phyloP scores from a whole-genome alignment of 768 basidiomycete species.

The Lentinula sp. region DNA sequence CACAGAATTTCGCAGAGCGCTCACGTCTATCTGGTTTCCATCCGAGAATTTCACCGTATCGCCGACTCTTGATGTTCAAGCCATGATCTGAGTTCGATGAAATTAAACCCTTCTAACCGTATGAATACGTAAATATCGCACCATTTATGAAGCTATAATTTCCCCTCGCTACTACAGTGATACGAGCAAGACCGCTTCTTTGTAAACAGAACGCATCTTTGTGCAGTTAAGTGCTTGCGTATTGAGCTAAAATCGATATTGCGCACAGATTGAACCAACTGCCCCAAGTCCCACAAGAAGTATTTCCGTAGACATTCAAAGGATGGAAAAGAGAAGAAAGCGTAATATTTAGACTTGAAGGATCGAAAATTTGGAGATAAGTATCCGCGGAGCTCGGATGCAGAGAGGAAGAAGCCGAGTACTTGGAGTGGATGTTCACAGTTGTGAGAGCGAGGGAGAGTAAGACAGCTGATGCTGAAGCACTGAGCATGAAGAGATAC shows the following conservation, averaged over 20 bases:
- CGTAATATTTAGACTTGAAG: too few species aligned
- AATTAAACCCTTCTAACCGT: not conserved
- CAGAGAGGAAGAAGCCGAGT: not conserved
- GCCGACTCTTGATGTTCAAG: slow-evolving; percentile 4
- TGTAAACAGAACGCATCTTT: slow-evolving; percentile 52
- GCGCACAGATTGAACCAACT: slow-evolving; percentile 57
- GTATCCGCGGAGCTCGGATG: not conserved
- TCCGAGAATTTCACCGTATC: slow-evolving; percentile 3
- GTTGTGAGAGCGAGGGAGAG: too few species aligned
- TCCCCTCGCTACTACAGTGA: slow-evolving; percentile 72
- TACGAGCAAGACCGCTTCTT: slow-evolving; percentile 49
- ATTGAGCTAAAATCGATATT: not conserved
- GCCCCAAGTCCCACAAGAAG: slow-evolving; percentile 63
- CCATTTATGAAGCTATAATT: slow-evolving; percentile 53
- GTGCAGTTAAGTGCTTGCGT: not conserved
- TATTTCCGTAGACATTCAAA: slow-evolving; percentile 29
- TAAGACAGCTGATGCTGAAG: too few species aligned
- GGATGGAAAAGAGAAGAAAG: not conserved
- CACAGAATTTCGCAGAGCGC: not conserved
- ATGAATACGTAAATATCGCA: slow-evolving; percentile 11
- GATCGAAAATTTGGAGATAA: not conserved
- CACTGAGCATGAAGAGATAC: too few species aligned
- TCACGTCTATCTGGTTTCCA: slow-evolving; percentile 9
- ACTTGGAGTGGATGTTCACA: too few species aligned
- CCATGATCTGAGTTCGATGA: not conserved